Percentiles rank a stretch among this genome's conserved stretches.
Evolutionary conservation across 2,329 filamentous ascomycete genomes (phyloP).

Genomic region (Pseudonectria buxi): DNA sequence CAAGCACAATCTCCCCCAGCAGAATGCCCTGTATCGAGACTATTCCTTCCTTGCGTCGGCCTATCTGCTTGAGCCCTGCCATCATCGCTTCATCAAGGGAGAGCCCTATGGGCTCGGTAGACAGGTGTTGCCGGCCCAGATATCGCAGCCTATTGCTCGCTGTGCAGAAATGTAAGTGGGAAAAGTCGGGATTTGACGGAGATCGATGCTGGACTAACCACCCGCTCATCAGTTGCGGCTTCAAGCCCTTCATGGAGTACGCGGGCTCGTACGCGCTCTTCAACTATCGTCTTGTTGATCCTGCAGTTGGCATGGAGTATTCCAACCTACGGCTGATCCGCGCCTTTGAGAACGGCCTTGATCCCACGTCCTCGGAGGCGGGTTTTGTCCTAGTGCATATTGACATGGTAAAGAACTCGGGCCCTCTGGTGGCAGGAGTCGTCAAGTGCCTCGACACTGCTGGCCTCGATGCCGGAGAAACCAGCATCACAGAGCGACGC

Average conservation of each 20-base stretch:
- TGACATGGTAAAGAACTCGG: constrained; percentile 88
- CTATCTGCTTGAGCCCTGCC: constrained; percentile 87
- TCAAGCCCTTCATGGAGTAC: constrained; percentile 88
- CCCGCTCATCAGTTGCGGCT: constrained; percentile 46
- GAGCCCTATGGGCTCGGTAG: constrained; percentile 73
- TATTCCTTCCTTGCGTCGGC: constrained; percentile 87
- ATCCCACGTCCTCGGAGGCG: constrained; percentile 81
- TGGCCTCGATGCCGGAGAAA: constrained; percentile 21
- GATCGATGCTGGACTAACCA: constrained; percentile 7
- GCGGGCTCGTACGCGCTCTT: constrained; percentile 43
- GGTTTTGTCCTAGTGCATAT: constrained; percentile 95
- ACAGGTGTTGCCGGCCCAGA: constrained; percentile 62
- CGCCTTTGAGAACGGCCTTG: constrained; percentile 83
- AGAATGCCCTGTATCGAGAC: constrained; percentile 85
- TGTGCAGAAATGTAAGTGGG: constrained; percentile 84
- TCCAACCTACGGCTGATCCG: constrained; percentile 75
- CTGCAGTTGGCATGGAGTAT: constrained; percentile 37
- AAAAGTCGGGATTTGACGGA: too few species aligned
- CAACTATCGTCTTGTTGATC: constrained; percentile 48
- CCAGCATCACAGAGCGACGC: constrained; percentile 33
- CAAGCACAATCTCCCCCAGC: constrained; percentile 63
- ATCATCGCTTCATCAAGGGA: constrained; percentile 63
- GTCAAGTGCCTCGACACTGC: constrained; percentile 58
- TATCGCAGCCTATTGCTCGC: constrained; percentile 75
- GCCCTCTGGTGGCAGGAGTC: constrained; percentile 66